phyloP scores from a whole-genome alignment of 768 basidiomycete genomes.

The Pulveroboletus sp. region DNA sequence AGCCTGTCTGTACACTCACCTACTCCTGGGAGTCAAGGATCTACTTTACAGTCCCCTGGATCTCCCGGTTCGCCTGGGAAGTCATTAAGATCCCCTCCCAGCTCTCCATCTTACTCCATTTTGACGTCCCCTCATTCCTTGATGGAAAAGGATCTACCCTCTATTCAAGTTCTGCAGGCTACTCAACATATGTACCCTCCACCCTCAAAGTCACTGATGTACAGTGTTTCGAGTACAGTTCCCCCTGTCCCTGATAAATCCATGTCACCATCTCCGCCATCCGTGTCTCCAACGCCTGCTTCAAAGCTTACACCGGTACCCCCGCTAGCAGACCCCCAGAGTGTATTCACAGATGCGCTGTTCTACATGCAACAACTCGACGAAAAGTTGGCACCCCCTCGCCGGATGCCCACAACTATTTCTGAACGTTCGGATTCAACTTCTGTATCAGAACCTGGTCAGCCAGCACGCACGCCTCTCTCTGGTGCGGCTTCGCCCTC shows the following conservation, averaged over 20 bases:
- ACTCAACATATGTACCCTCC: constrained; percentile 7
- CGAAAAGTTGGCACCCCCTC: constrained; percentile 26
- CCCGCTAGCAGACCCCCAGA: constrained; percentile 24
- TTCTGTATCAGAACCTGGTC: constrained; percentile 29
- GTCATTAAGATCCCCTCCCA: constrained; percentile 19
- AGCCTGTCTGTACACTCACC: constrained; percentile 23
- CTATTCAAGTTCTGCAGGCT: constrained; percentile 29
- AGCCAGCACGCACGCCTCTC: constrained; percentile 11
- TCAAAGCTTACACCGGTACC: constrained; percentile 24
- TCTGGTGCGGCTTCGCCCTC: constrained; percentile 24
- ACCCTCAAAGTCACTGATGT: constrained; percentile 13
- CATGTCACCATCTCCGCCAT: constrained; percentile 11
- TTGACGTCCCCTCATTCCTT: constrained; percentile 36
- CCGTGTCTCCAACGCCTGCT: constrained; percentile 22
- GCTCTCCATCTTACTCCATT: constrained; percentile 27
- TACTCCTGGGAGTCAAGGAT: constrained; percentile 12
- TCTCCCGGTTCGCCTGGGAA: constrained; percentile 13
- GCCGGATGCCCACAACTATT: constrained; percentile 44
- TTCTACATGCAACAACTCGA: constrained; percentile 65
- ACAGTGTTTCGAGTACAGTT: constrained; percentile 9
- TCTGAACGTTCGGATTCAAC: constrained; percentile 38
- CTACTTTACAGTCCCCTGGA: constrained; percentile 12
- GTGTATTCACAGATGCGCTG: constrained; percentile 51
- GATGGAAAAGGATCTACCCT: constrained; percentile 31
- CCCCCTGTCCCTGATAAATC: constrained; percentile 29